phyloP scores from a whole-genome alignment of 352 stramenopile species.

The Blastocystis sp. region DNA sequence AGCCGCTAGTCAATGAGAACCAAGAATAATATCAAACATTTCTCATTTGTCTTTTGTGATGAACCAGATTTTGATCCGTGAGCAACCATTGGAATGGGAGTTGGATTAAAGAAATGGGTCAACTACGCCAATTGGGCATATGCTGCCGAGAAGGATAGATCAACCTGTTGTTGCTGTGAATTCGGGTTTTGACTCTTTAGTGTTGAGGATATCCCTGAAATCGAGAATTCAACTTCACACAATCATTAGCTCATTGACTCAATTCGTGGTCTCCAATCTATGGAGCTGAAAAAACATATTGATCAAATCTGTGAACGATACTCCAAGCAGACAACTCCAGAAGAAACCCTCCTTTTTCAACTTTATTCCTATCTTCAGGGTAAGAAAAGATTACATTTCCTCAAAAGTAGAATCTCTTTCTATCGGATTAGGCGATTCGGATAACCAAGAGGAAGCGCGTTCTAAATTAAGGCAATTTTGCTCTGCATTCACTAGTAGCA shows the following conservation, averaged over 20 bases:
- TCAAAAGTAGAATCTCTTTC: neutral
- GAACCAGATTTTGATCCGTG: constrained; percentile 11
- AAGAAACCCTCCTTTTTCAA: neutral
- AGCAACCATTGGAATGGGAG: neutral
- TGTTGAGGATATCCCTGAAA: too few relatives aligned
- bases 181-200: neutral
- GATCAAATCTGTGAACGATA: neutral
- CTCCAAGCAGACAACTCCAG: neutral
- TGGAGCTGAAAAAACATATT: neutral
- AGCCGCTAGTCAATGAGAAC: neutral
- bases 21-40: neutral
- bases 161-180: neutral
- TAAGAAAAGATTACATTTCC: neutral
- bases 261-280: neutral
- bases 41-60: constrained; percentile 3
- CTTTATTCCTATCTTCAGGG: neutral
- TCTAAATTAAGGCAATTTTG: neutral
- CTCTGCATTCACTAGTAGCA: neutral
- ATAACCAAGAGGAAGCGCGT: neutral
- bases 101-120: neutral
- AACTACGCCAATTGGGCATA: neutral
- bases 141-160: too few relatives aligned
- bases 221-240: too few relatives aligned
- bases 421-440: neutral
- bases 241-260: neutral